phyloP scores from a whole-genome alignment of 176 grass and related monocot genomes.

The Lolium perenne region DNA sequence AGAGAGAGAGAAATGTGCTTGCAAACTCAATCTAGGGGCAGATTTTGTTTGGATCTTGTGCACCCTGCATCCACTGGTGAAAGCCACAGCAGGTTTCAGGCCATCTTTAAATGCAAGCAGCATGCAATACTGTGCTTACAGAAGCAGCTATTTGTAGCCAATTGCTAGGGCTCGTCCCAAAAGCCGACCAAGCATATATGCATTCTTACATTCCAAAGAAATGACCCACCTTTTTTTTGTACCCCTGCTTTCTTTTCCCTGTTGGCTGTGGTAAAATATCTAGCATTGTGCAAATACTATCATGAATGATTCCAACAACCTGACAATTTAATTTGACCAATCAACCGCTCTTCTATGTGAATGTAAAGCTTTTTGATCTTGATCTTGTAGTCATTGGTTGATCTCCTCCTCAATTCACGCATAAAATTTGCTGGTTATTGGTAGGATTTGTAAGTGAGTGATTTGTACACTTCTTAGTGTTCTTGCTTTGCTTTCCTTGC shows the following conservation, averaged over 20 bases:
- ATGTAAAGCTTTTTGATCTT: too few species aligned
- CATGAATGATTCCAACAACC: neutral
- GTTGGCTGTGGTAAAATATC: neutral
- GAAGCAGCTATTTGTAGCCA: slow-evolving; percentile 52
- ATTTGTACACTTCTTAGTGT: too few species aligned
- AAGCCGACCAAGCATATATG: slow-evolving; percentile 47
- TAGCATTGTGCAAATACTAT: neutral
- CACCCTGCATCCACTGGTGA: slow-evolving; percentile 65
- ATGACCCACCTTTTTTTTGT: neutral
- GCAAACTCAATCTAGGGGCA: slow-evolving; percentile 60
- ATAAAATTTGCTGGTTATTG: too few species aligned
- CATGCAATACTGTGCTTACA: slow-evolving; percentile 52
- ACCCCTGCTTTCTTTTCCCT: neutral
- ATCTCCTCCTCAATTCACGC: too few species aligned
- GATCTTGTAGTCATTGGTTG: too few species aligned
- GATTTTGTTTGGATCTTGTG: slow-evolving; percentile 98
- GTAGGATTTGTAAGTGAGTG: too few species aligned
- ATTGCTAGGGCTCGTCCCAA: slow-evolving; percentile 46
- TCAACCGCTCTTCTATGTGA: too few species aligned
- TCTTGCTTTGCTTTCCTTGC: too few species aligned
- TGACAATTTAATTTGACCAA: too few species aligned
- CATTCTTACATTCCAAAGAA: slow-evolving; percentile 26
- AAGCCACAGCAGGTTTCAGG: slow-evolving; percentile 59
- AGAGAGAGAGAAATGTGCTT: neutral
- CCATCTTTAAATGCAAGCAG: slow-evolving; percentile 58